Evolutionary conservation across 2,329 filamentous ascomycete genomes (phyloP), one percentile per base, ranked within the genome.

Genomic region (Diplodia intermedia): DNA sequence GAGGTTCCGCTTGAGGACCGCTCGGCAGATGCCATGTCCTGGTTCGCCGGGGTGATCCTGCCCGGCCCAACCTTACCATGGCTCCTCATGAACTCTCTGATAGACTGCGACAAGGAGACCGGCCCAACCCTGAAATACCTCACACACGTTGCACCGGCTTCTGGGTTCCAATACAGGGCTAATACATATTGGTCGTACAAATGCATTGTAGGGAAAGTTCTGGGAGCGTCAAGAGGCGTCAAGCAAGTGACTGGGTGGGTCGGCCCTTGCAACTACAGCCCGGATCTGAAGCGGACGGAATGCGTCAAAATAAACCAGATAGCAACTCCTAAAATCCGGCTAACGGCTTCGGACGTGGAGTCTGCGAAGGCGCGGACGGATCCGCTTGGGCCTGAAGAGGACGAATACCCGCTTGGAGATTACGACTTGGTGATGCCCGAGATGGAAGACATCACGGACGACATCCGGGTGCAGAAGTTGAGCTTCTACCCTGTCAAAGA

Each of bases 131-230:
- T 93, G 18, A 88, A 88, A 12, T 83, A 90, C 40, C 84, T 93
- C 9, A 89, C 88, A 1, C 89, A 92, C 72, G 84, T 90, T 71
- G 85, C 90, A 68, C 89, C 89, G 0, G 83, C 89, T 71, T 89
- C 88, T 70, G 91, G 91, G 18, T 92, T 93, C 74, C 91, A 93
- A 79, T 92, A 93, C 75, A 88, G 89, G 68, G 89, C 88, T 68
- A 90, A 90, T 74, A 93, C 91, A 1, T 93, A 93, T 81, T 93
- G 91, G 91, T 88, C 90, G 3, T 86, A 88, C 14, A 83, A 85
- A 23, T 90, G 86, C 72, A 90, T 93, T 68, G 88, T 93, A 2
- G 91, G 90, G 47, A 93, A 92, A 74, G 90, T 93, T 2, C 82
- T 93, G 8, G 82, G 82, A 1, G 82, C 82, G 29, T 90, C 88